Conservation (phyloP, 2,329 filamentous ascomycete species). For the Talaromyces sp. region DNA sequence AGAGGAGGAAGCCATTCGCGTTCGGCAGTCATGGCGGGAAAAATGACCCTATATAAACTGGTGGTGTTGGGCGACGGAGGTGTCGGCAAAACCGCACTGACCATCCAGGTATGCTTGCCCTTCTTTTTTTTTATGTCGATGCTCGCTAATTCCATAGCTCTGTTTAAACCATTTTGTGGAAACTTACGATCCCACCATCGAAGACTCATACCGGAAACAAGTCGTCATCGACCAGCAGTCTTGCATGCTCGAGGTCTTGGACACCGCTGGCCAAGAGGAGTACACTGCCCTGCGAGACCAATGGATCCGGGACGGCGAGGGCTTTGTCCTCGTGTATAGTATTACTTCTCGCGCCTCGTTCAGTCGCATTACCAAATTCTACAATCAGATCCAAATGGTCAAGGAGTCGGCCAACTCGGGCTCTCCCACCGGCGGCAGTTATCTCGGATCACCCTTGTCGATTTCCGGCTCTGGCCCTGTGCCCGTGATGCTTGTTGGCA, state of each 20-base stretch:
- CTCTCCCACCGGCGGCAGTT: slow-evolving; percentile 46
- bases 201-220: slow-evolving; percentile 64
- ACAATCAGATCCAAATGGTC: slow-evolving; percentile 93
- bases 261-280: slow-evolving; percentile 97
- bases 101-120: slow-evolving; percentile 59
- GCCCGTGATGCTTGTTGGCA: slow-evolving; percentile 96
- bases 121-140: neutral
- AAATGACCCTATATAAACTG: slow-evolving; percentile 94
- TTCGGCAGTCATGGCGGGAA: slow-evolving; percentile 66
- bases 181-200: slow-evolving; percentile 68
- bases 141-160: slow-evolving; percentile 50
- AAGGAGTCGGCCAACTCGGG: slow-evolving; percentile 70
- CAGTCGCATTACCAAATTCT: slow-evolving; percentile 87
- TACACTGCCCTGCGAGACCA: slow-evolving; percentile 95
- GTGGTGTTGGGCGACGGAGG: slow-evolving; percentile 92
- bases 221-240: slow-evolving; percentile 84
- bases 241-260: slow-evolving; percentile 91
- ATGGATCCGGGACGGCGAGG: slow-evolving; percentile 97
- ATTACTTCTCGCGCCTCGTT: slow-evolving; percentile 97
- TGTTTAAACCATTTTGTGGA: slow-evolving; percentile 98
- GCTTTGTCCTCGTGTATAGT: slow-evolving; percentile 96
- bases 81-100: slow-evolving; percentile 89
- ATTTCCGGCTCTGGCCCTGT: slow-evolving; percentile 57
- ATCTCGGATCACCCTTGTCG: slow-evolving; percentile 44
- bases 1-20: neutral